Evolutionary conservation across 2,329 filamentous ascomycete genomes (phyloP), one percentile per base, ranked within the genome.

Genomic region (Didymella arachidicola): DNA sequence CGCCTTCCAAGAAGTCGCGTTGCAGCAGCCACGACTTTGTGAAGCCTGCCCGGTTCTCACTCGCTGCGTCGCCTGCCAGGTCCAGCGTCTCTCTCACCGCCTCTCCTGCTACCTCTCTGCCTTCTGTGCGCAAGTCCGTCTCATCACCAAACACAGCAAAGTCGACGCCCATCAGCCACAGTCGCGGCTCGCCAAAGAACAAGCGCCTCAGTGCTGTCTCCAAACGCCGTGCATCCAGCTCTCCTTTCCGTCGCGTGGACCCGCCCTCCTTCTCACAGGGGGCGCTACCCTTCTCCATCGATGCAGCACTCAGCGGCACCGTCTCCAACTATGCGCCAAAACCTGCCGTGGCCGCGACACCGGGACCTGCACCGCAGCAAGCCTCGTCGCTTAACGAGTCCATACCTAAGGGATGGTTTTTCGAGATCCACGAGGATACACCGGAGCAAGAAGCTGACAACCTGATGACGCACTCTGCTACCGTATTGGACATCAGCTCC

Each of bases 371-470:
- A 81, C 84, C 52, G 38, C 63, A 58, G 32, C 54, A 66, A 47
- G 62, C 59, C 30, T 66, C 68, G 3, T 44, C 67, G 7, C 56
- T 74, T 34, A 86, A 89, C 72, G 83, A 86, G 32, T 84, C 84
- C 57, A 79, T 82, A 79, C 80, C 83, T 22, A 84, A 83, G 58
- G 74, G 77, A 59, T 97, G 93, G 93, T 90, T 90, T 81, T 98
- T 99, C 73, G 90, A 94, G 59, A 98, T 99, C 71, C 89, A 97
- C 74, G 92, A 97, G 74, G 94, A 99, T 77, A 92, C 91, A 0
- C 86, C 90, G 7, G 91, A 97, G 74, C 91, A 97, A 73, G 89
- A 96, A 73, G 91, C 95, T 78, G 92, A 93, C 69, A 97, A 96
- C 71, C 81, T 97, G 38, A 91, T 98, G 79, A 91, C 97, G 78